A percentile compares a stretch with the other conserved stretches of the same genome.
Evolutionary conservation across 306 rosid genomes (phyloP).

Genomic region (Elaeagnus macrophylla): DNA sequence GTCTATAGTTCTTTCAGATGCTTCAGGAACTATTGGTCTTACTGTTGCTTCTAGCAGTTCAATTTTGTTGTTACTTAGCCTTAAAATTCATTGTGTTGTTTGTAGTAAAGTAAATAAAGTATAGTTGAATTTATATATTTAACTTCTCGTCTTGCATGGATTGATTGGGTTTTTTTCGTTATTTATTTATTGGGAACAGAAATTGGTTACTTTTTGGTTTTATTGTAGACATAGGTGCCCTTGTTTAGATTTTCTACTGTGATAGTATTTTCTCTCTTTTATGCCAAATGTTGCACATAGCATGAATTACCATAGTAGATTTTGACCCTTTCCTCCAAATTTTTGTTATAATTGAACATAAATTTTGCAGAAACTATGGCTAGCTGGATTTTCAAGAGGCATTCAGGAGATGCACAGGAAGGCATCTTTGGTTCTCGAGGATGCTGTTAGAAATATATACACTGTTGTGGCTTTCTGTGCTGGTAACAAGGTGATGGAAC

Average conservation of each 20-base stretch:
- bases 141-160: not conserved
- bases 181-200: not conserved
- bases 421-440: slow-evolving; percentile 99
- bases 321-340: not conserved
- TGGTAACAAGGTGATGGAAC: slow-evolving; percentile 98
- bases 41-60: not conserved
- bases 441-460: slow-evolving; percentile 96
- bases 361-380: slow-evolving; percentile 88
- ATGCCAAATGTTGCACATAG: not conserved
- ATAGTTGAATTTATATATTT: too few relatives aligned
- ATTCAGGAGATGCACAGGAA: slow-evolving; percentile 99
- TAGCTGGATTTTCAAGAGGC: slow-evolving; percentile 98
- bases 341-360: slow-evolving; percentile 10
- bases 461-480: slow-evolving; percentile 99
- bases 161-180: not conserved
- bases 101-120: not conserved
- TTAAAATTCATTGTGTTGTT: not conserved
- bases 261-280: not conserved
- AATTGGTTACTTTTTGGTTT: not conserved
- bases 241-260: not conserved
- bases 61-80: not conserved
- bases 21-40: too few relatives aligned
- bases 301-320: not conserved
- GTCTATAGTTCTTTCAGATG: too few relatives aligned
- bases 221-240: not conserved